phyloP scores from a whole-genome alignment of 768 basidiomycete genomes.

The Xerocomus spinulosus region DNA sequence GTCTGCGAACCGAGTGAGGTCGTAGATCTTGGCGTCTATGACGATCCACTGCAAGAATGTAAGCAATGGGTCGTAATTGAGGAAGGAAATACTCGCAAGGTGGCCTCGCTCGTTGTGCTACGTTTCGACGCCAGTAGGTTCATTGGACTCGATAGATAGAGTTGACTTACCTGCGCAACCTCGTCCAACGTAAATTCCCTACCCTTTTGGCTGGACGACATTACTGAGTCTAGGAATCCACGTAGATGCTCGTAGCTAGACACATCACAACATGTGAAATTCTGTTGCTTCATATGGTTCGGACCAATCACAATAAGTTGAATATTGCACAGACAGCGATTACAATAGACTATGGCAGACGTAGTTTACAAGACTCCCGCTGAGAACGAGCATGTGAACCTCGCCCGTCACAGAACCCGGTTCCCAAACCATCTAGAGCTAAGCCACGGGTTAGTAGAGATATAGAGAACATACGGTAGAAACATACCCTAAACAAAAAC shows the following conservation, averaged over 20 bases:
- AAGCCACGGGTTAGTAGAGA: background rate
- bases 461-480: background rate
- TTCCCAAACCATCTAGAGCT: constrained; percentile 16
- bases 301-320: too few relatives aligned
- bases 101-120: constrained; percentile 89
- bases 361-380: background rate
- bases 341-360: background rate
- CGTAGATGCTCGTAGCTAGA: too few relatives aligned
- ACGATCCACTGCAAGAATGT: constrained; percentile 61
- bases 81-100: constrained; percentile 45
- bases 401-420: background rate
- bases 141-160: background rate
- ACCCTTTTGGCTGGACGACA: constrained; percentile 15
- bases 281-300: background rate
- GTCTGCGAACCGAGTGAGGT: constrained; percentile 74
- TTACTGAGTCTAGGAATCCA: too few relatives aligned
- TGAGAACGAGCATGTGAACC: background rate
- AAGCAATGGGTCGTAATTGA: background rate
- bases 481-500: constrained; percentile 45
- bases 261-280: background rate
- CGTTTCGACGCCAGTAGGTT: background rate
- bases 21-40: constrained; percentile 77
- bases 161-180: constrained; percentile 53
- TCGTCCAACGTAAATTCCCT: constrained; percentile 52
- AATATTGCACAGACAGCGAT: too few relatives aligned